Evolutionary conservation across 2,329 filamentous ascomycete genomes (phyloP).

Genomic region (Monilinia aucupariae): DNA sequence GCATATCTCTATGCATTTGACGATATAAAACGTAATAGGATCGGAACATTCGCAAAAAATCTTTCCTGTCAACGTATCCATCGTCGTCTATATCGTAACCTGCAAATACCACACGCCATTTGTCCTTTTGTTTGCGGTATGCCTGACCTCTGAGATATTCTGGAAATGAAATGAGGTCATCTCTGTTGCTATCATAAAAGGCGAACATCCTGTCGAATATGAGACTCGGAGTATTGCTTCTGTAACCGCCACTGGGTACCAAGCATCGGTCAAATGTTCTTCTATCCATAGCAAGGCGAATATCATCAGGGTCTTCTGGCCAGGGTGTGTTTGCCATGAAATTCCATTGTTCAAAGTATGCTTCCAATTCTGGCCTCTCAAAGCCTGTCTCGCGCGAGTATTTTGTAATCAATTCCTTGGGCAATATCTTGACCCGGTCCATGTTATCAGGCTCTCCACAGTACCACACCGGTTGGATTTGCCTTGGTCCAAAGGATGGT

Average conservation of each 20-base stretch:
- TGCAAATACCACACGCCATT: slow-evolving; percentile 69
- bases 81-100: slow-evolving; percentile 90
- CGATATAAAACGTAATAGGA: slow-evolving; percentile 90
- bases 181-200: slow-evolving; percentile 88
- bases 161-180: slow-evolving; percentile 84
- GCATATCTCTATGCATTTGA: slow-evolving; percentile 79
- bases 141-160: slow-evolving; percentile 85
- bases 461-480: slow-evolving; percentile 80
- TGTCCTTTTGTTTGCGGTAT: slow-evolving; percentile 61
- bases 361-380: slow-evolving; percentile 83
- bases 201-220: slow-evolving; percentile 96
- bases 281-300: slow-evolving; percentile 81
- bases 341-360: slow-evolving; percentile 94
- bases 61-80: slow-evolving; percentile 76
- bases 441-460: slow-evolving; percentile 69
- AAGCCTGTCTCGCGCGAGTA: slow-evolving; percentile 69
- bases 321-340: slow-evolving; percentile 86
- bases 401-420: slow-evolving; percentile 59
- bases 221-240: slow-evolving; percentile 74
- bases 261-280: slow-evolving; percentile 90
- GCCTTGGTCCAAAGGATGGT: slow-evolving; percentile 73
- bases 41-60: slow-evolving; percentile 86
- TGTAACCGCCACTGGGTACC: slow-evolving; percentile 74
- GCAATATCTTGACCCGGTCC: slow-evolving; percentile 59
- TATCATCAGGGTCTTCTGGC: slow-evolving; percentile 70